Evolutionary conservation across 495 filamentous ascomycete genomes (phyloP).

Genomic region (Pseudoneurospora amorphoporcata): DNA sequence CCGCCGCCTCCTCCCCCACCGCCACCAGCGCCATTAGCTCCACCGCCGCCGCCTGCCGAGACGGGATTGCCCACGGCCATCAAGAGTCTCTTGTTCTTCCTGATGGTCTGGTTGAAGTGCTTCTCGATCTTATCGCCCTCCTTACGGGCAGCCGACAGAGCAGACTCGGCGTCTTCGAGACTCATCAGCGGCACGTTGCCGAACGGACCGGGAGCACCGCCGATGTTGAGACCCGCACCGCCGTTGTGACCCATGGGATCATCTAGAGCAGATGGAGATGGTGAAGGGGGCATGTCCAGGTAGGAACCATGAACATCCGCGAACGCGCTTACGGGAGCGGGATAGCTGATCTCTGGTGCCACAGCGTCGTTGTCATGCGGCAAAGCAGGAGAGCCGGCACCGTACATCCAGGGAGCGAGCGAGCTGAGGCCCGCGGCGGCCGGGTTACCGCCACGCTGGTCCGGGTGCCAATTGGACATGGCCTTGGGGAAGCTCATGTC

Average conservation of each 20-base stretch:
- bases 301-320: neutral
- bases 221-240: neutral
- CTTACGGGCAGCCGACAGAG: conserved; percentile 45
- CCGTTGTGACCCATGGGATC: neutral
- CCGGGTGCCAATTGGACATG: conserved; percentile 14
- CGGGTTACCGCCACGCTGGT: conserved; percentile 4
- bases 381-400: conserved; percentile 13
- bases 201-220: conserved; percentile 19
- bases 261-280: neutral
- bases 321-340: conserved; percentile 18
- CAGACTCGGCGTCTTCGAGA: conserved; percentile 52
- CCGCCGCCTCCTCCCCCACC: conserved; percentile 5
- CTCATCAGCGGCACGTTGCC: conserved; percentile 40
- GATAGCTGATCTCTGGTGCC: conserved; percentile 23
- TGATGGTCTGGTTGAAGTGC: conserved; percentile 47
- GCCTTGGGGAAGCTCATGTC: conserved; percentile 25
- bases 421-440: conserved; percentile 22
- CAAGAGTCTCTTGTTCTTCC: conserved; percentile 47
- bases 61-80: neutral
- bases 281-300: neutral
- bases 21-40: neutral
- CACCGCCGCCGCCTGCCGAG: neutral
- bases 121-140: conserved; percentile 63
- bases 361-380: conserved; percentile 12
- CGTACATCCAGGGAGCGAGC: conserved; percentile 36